Conservation (phyloP, 108 stramenopile species). For the Discostella pseudostelligera region DNA sequence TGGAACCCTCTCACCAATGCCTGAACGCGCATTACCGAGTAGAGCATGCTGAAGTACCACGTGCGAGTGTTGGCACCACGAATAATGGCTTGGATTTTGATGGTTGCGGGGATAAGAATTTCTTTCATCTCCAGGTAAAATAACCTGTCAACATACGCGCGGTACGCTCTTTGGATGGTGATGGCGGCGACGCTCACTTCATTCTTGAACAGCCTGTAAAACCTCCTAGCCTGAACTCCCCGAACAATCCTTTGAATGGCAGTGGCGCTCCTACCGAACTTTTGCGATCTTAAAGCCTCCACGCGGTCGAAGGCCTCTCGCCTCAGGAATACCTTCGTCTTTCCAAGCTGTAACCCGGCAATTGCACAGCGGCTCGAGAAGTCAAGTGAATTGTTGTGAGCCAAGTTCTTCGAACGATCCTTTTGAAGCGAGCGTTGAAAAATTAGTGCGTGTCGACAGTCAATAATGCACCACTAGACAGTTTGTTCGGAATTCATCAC, state of each 20-base stretch:
- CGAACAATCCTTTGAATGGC: conserved; percentile 73
- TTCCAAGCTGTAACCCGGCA: conserved; percentile 85
- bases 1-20: conserved; percentile 42
- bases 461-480: neutral
- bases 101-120: conserved; percentile 39
- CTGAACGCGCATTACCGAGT: conserved; percentile 42
- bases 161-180: conserved; percentile 67
- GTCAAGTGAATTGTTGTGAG: conserved; percentile 49
- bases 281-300: conserved; percentile 69
- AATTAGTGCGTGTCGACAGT: no score
- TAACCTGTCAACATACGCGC: conserved; percentile 46
- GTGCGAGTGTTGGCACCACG: conserved; percentile 44
- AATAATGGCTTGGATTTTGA: conserved; percentile 35
- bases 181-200: conserved; percentile 56
- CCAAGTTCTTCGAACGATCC: conserved; percentile 16
- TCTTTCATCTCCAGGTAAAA: conserved; percentile 54
- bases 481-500: neutral
- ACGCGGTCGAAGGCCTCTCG: conserved; percentile 88
- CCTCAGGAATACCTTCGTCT: conserved; percentile 89
- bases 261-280: conserved; percentile 62
- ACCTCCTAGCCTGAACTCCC: conserved; percentile 52
- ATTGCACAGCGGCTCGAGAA: conserved; percentile 78
- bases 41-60: conserved; percentile 48
- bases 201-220: conserved; percentile 29
- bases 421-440: neutral